Conservation (phyloP, 2,329 filamentous ascomycete species). For the Nectriaceae sp. region DNA sequence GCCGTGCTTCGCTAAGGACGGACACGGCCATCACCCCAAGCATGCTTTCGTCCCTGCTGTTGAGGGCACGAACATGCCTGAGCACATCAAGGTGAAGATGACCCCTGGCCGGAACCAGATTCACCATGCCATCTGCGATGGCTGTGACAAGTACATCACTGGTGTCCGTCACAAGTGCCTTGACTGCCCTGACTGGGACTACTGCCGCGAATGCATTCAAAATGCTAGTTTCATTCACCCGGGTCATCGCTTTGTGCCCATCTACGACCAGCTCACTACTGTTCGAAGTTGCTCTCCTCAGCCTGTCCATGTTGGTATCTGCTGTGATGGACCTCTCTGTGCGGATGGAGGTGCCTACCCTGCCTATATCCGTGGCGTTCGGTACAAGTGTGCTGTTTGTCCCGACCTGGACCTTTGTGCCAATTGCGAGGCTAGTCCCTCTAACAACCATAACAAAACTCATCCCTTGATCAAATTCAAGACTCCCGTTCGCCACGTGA, state of each 20-base stretch:
- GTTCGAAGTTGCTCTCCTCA: constrained; percentile 22
- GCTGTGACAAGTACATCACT: constrained; percentile 83
- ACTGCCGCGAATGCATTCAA: constrained; percentile 75
- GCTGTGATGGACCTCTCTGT: constrained; percentile 93
- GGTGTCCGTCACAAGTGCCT: constrained; percentile 96
- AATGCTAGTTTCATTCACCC: constrained; percentile 72
- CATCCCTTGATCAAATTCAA: constrained; percentile 97
- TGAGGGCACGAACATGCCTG: constrained; percentile 61
- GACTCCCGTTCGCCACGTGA: constrained; percentile 85
- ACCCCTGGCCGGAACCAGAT: constrained; percentile 76
- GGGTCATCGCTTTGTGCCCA: constrained; percentile 82
- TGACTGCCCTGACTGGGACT: constrained; percentile 97
- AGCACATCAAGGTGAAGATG: constrained; percentile 67
- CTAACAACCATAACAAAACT: constrained; percentile 87
- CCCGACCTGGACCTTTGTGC: constrained; percentile 94
- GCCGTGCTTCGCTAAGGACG: constrained; percentile 71
- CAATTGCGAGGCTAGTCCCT: constrained; percentile 85
- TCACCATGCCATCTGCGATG: constrained; percentile 92
- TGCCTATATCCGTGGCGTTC: constrained; percentile 80
- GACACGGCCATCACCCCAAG: constrained; percentile 88
- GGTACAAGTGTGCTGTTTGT: constrained; percentile 98
- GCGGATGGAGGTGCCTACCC: constrained; percentile 51
- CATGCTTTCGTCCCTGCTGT: constrained; percentile 76
- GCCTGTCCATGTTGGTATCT: constrained; percentile 77
- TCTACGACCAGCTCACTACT: constrained; percentile 70